Base-by-base conservation (phyloP, 148 eudicot species). In the Rheum nobile region DNA sequence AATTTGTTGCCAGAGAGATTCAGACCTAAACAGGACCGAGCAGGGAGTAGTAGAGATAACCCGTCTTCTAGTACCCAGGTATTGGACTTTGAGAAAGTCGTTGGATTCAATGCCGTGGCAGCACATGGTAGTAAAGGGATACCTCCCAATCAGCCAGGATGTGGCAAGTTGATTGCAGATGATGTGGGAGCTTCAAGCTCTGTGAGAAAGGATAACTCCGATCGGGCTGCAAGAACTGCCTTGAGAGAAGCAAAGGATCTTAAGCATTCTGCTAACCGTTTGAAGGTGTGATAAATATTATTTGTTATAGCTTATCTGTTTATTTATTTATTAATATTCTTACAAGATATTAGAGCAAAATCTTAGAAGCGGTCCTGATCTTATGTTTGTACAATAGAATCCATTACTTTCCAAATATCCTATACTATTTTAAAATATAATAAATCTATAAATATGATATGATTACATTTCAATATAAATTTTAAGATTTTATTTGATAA, bases 231-330 rank as follows among this genome's bases (percentile, higher is more conserved):
- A 67, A 79, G 71, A 71, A 82, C 78, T 75, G 84, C 82, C 34
- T 81, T 85, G 78, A 79, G 44, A 74, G 88, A 85, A 70, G 88
- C 86, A 38, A 83, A 59, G 63, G 77, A 79, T 71, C 86, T 83
- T 22, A 81, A 81, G 76, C 81, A 79, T 76, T 83, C 83, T 39
- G 88, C 88, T 71, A 71, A 81, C 44, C 80, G 81, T 59, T 41
- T 85, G 79, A 85, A 81, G 86, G 86, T 83, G 31, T 16, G 77
- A 43, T 14, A 4, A 41, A 47, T 50, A 2, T 67, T 73, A 6
- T 29, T 43, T 76, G 67, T 29, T 70, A 17, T 75, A 1, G 13
- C 37, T 75, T 43, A 63, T 67, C 55, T 17, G 17, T 42, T 13
- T 72, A 24, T 41, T 8, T 41, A 41, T 41, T 41, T 41, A 37